Conservation (phyloP, 306 rosid species). For the Alnus rubra region DNA sequence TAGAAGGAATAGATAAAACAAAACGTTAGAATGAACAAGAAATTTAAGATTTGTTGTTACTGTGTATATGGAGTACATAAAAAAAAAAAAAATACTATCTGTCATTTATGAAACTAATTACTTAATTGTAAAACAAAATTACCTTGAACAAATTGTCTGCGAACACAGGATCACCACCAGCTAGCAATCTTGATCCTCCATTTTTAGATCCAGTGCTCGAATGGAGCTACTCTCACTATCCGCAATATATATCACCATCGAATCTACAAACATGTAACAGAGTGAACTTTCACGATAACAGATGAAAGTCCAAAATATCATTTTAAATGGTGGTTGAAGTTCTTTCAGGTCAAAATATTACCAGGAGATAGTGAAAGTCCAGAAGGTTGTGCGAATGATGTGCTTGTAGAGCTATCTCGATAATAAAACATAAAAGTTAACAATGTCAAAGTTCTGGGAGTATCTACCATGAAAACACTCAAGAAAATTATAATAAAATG, state of each 20-base stretch:
- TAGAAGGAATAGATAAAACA: constrained; percentile 25
- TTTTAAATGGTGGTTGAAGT: constrained; percentile 8
- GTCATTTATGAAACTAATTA: constrained; percentile 15
- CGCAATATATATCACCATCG: constrained; percentile 66
- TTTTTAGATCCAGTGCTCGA: constrained; percentile 73
- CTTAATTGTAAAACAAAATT: constrained; percentile 28
- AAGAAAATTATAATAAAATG: constrained; percentile 7
- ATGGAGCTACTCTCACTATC: constrained; percentile 99
- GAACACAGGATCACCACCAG: constrained; percentile 83
- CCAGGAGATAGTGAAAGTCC: constrained; percentile 91
- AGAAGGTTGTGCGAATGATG: constrained; percentile 96
- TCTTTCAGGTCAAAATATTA: constrained; percentile 38
- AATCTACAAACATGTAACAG: constrained; percentile 46
- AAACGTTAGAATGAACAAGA: constrained; percentile 11
- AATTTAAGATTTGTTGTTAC: not conserved
- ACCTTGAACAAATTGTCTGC: constrained; percentile 90
- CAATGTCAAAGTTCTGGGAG: constrained; percentile 23
- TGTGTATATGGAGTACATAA: constrained; percentile 4
- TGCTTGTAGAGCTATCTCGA: constrained; percentile 64
- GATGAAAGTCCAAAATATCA: constrained; percentile 9
- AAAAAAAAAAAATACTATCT: not conserved
- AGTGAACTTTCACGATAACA: constrained; percentile 16
- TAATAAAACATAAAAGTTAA: constrained; percentile 10
- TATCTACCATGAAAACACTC: constrained; percentile 17
- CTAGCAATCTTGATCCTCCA: constrained; percentile 85